phyloP scores from a whole-genome alignment of 192 early-diverging fungal genomes.

The Lobosporangium transversale region DNA sequence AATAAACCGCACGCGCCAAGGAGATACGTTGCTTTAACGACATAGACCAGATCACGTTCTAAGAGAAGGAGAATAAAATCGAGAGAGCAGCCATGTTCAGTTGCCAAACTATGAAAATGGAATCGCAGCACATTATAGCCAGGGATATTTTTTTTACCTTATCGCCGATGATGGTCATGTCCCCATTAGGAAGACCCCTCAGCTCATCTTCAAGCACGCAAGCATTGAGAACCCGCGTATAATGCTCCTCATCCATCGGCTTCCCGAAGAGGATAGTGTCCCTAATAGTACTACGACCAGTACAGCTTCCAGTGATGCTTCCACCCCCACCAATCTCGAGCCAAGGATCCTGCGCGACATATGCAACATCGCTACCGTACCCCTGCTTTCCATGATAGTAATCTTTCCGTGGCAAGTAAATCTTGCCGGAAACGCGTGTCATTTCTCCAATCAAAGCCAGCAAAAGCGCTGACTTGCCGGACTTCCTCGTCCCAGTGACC shows the following conservation, averaged over 20 bases:
- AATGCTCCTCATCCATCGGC: slow-evolving; percentile 55
- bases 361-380: slow-evolving; percentile 45
- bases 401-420: slow-evolving; percentile 47
- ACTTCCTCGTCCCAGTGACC: slow-evolving; percentile 39
- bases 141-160: slow-evolving; percentile 14
- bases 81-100: no score
- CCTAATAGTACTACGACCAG: slow-evolving; percentile 74
- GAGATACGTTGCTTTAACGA: slow-evolving; percentile 89
- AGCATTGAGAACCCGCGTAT: slow-evolving; percentile 57
- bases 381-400: slow-evolving; percentile 49
- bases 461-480: slow-evolving; percentile 40
- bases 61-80: neutral
- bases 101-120: no score
- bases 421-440: slow-evolving; percentile 46
- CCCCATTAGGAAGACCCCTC: slow-evolving; percentile 56
- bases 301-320: slow-evolving; percentile 20
- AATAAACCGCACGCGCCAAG: slow-evolving; percentile 86
- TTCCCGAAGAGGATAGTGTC: slow-evolving; percentile 76
- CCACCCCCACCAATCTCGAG: slow-evolving; percentile 47
- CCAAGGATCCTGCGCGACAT: slow-evolving; percentile 67
- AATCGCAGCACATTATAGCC: no score
- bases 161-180: slow-evolving; percentile 67
- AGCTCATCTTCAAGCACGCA: slow-evolving; percentile 71
- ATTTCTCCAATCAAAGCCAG: slow-evolving; percentile 47
- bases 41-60: slow-evolving; percentile 75